Base-by-base conservation (phyloP, 129 eudicot species). In the Saussurea involucrata region DNA sequence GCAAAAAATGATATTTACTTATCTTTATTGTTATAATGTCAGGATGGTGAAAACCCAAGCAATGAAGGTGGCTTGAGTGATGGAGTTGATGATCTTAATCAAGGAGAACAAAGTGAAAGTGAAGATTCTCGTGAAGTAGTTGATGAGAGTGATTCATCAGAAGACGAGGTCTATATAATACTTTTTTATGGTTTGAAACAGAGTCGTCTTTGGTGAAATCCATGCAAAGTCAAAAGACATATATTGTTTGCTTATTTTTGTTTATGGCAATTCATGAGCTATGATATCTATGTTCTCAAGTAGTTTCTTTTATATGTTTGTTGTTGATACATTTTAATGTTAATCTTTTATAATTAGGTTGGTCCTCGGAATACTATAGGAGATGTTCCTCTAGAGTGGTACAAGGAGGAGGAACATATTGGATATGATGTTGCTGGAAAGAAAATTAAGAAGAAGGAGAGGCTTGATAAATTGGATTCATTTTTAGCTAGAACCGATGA, bases 71-170 rank as follows among this genome's bases (percentile, higher is more conserved):
- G 61, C 17, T 61, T 76, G 34, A 81, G 46, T 68, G 90, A 74
- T 21, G 90, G 86, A 32, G 73, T 28, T 55, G 72, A 82, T 74
- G 74, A 70, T 83, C 31, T 4, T 74, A 10, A 78, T 67, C 31
- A 79, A 63, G 85, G 70, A 60, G 82, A 80, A 76, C 72, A 63
- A 24, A 85, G 90, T 81, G 88, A 64, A 67, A 86, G 86, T 55
- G 92, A 79, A 10, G 98, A 90, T 76, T 83, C 92, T 18, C 85
- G 88, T 63, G 86, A 85, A 76, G 92, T 76, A 32, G 93, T 83
- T 68, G 97, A 94, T 69, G 97, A 94, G 87, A 95, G 98, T 86
- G 98, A 95, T 89, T 95, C 98, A 34, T 95, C 98, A 8, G 98
- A 95, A 85, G 98, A 95, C 55, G 98, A 95, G 97, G 97, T 94